A percentile compares a stretch with the other conserved stretches of the same genome.
Conservation (phyloP, 306 rosid species). For the Urtica urens region DNA sequence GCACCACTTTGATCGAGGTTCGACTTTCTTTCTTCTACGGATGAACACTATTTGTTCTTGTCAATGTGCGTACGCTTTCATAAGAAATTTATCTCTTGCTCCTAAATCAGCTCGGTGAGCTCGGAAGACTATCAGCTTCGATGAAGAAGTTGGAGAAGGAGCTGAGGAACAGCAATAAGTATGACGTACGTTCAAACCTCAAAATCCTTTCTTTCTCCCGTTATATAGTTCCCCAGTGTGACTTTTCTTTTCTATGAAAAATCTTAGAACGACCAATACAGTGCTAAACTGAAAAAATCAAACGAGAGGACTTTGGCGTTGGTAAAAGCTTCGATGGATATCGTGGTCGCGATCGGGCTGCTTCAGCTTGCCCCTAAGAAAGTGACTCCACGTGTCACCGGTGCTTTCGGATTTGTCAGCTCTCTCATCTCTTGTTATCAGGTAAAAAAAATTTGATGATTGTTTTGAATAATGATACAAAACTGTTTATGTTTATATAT, state of each 20-base stretch:
- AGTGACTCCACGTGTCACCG: slow-evolving; percentile 83
- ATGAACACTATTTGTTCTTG: not conserved
- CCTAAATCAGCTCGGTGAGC: slow-evolving; percentile 66
- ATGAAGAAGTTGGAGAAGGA: slow-evolving; percentile 84
- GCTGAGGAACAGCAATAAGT: slow-evolving; percentile 47
- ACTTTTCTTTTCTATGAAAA: too few species aligned
- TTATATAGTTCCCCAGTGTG: too few species aligned
- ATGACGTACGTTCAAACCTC: slow-evolving; percentile 44
- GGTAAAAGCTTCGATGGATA: slow-evolving; percentile 67
- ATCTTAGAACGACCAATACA: slow-evolving; percentile 78
- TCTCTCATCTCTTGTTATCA: slow-evolving; percentile 94
- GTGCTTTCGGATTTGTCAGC: slow-evolving; percentile 73
- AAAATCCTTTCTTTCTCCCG: not conserved
- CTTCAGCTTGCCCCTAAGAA: slow-evolving; percentile 90
- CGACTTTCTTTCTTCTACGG: slow-evolving; percentile 17
- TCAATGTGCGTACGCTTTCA: not conserved
- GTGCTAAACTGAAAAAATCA: slow-evolving; percentile 50
- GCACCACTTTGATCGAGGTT: slow-evolving; percentile 79
- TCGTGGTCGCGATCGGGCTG: slow-evolving; percentile 78
- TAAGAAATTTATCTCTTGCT: slow-evolving; percentile 9
- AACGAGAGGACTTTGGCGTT: slow-evolving; percentile 82
- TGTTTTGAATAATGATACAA: too few species aligned
- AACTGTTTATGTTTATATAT: not conserved
- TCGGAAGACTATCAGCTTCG: slow-evolving; percentile 78
- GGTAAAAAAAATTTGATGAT: slow-evolving; percentile 25